Evolutionary conservation across 2,329 filamentous ascomycete genomes (phyloP), one percentile per base, ranked within the genome.

Genomic region (Exophiala lecanii-corni): DNA sequence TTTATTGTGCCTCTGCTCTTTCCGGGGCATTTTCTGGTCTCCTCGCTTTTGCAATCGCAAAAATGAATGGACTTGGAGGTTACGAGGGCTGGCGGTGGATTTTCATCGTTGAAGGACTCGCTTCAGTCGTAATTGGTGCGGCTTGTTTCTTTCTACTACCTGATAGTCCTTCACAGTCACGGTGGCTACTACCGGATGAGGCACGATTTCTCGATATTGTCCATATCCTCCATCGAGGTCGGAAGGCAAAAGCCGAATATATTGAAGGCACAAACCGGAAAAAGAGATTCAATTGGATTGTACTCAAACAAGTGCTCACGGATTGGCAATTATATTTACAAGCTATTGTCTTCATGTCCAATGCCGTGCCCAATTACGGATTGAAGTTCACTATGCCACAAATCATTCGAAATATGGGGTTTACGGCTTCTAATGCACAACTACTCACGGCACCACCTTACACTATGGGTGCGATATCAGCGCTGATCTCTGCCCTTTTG

Each of bases 11-110:
- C 17, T 76, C 84, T 1, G 84, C 85, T 1, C 68, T 86, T 3
- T 82, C 84, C 0, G 85, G 85, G 2, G 84, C 82, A 1, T 75
- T 79, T 17, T 84, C 85, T 4, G 86, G 86, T 0, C 65, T 89
- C 10, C 68, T 89, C 12, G 85, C 85, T 16, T 51, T 59, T 39
- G 56, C 44, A 5, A 47, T 65, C 12, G 49, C 53, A 10, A 55
- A 60, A 40, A 79, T 89, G 76, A 80, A 85, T 37, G 84, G 84
- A 1, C 59, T 80, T 1, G 64, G 67, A 0, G 84, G 82, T 1
- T 70, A 59, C 25, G 43, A 47, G 4, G 84, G 82, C 1, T 89
- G 85, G 86, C 70, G 82, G 30, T 85, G 81, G 73, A 81, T 88
- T 41, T 75, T 89, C 70, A 69, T 70, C 36, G 56, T 70, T 31